These are phyloP conservation scores for Thymus quinquecostatus DNA, from an alignment of 257 asterid genomes.

Conservation along the genomic window DNA sequence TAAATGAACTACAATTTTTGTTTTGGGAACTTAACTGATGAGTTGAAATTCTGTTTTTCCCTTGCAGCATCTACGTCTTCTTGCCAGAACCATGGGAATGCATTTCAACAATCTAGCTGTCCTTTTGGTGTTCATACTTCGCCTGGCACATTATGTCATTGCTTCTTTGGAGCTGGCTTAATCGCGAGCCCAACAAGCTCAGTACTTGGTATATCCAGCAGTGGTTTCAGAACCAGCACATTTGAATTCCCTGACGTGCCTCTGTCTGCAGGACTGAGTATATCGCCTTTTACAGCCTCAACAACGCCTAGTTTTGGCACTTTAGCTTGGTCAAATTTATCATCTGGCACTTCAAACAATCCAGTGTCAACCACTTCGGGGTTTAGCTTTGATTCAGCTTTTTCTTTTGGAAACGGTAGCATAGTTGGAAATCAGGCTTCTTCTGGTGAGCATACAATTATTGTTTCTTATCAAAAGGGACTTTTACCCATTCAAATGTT, in stretches of 20 bases:
- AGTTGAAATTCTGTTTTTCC: neutral
- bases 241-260: neutral
- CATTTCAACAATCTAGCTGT: slow-evolving; percentile 25
- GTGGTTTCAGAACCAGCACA: slow-evolving; percentile 4
- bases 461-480: neutral
- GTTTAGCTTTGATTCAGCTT: neutral
- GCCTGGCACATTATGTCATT: neutral
- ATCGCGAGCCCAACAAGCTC: no score
- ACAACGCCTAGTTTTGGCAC: neutral
- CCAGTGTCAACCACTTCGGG: neutral
- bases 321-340: slow-evolving; percentile 7
- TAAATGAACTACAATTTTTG: no score
- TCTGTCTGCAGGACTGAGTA: neutral
- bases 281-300: neutral
- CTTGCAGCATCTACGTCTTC: slow-evolving; percentile 26
- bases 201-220: no score
- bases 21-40: neutral
- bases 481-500: neutral
- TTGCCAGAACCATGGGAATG: slow-evolving; percentile 25
- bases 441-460: neutral
- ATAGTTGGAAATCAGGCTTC: neutral
- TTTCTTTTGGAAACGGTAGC: neutral
- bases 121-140: slow-evolving; percentile 1
- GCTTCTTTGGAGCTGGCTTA: neutral
- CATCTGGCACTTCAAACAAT: slow-evolving; percentile 7